phyloP scores from a whole-genome alignment of 192 early-diverging fungal genomes.

The Blastocladiella britannica region DNA sequence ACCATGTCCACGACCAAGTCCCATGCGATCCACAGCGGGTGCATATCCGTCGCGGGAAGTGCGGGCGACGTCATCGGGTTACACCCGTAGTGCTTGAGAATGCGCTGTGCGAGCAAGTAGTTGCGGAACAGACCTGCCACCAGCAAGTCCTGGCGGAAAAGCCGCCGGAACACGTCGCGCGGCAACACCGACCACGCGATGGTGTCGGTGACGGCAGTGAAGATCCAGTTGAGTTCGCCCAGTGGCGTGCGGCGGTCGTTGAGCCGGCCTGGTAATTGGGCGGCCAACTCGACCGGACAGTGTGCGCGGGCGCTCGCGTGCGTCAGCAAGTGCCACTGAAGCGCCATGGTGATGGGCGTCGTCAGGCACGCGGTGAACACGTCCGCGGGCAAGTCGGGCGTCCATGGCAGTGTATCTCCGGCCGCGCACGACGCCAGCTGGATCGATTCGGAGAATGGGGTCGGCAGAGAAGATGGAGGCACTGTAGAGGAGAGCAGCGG shows the following conservation, averaged over 20 bases:
- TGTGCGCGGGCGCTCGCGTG: slow-evolving; percentile 47
- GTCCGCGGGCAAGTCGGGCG: slow-evolving; percentile 86
- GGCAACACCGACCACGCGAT: slow-evolving; percentile 92
- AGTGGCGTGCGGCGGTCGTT: slow-evolving; percentile 82
- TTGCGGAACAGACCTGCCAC: slow-evolving; percentile 89
- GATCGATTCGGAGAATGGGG: slow-evolving; percentile 49
- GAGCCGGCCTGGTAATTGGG: slow-evolving; percentile 60
- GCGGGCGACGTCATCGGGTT: slow-evolving; percentile 72
- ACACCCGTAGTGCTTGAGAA: slow-evolving; percentile 85
- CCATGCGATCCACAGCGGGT: slow-evolving; percentile 90
- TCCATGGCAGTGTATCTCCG: slow-evolving; percentile 72
- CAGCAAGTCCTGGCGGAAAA: slow-evolving; percentile 85
- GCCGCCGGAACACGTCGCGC: slow-evolving; percentile 65
- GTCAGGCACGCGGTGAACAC: slow-evolving; percentile 91
- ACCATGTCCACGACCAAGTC: slow-evolving; percentile 89
- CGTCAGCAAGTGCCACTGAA: slow-evolving; percentile 75
- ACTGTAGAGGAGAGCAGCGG: slow-evolving; percentile 2
- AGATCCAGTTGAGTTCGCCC: slow-evolving; percentile 98
- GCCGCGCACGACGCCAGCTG: slow-evolving; percentile 79
- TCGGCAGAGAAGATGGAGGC: slow-evolving; percentile 5
- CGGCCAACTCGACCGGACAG: slow-evolving; percentile 70
- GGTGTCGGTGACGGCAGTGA: slow-evolving; percentile 93
- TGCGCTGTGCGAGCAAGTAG: slow-evolving; percentile 81
- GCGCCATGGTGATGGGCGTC: slow-evolving; percentile 80
- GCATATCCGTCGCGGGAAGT: slow-evolving; percentile 71